phyloP scores from a whole-genome alignment of 495 filamentous ascomycete genomes.

The Aspergillus haitiensis region DNA sequence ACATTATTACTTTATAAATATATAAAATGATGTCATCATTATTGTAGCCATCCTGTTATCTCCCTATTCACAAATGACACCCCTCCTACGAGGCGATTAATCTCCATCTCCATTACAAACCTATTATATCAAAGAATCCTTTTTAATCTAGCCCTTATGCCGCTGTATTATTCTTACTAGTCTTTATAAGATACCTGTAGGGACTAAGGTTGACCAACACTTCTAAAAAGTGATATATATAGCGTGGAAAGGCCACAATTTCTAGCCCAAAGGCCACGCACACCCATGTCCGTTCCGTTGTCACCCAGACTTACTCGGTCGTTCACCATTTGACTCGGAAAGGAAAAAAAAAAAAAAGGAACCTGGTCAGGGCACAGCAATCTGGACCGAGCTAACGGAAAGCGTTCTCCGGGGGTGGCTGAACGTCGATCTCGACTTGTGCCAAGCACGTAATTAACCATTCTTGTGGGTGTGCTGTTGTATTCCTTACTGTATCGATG shows the following conservation, averaged over 20 bases:
- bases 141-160: background rate
- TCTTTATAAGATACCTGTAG: background rate
- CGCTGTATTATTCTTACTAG: background rate
- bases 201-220: background rate
- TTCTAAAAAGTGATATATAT: too few relatives aligned
- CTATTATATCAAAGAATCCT: background rate
- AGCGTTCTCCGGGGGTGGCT: constrained; percentile 24
- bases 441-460: background rate
- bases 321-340: background rate
- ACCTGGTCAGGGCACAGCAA: background rate
- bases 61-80: background rate
- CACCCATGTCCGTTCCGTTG: background rate
- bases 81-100: background rate
- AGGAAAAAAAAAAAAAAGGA: background rate
- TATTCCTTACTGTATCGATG: too few relatives aligned
- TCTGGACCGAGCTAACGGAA: constrained; percentile 13
- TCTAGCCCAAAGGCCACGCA: background rate
- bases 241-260: too few relatives aligned
- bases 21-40: too few relatives aligned
- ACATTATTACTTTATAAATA: too few relatives aligned
- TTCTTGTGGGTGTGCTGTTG: background rate
- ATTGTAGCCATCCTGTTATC: too few relatives aligned
- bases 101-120: background rate
- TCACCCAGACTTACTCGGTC: background rate
- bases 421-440: constrained; percentile 7